Conservation (phyloP, 352 stramenopile species). For the Globisporangium recalcitrans region DNA sequence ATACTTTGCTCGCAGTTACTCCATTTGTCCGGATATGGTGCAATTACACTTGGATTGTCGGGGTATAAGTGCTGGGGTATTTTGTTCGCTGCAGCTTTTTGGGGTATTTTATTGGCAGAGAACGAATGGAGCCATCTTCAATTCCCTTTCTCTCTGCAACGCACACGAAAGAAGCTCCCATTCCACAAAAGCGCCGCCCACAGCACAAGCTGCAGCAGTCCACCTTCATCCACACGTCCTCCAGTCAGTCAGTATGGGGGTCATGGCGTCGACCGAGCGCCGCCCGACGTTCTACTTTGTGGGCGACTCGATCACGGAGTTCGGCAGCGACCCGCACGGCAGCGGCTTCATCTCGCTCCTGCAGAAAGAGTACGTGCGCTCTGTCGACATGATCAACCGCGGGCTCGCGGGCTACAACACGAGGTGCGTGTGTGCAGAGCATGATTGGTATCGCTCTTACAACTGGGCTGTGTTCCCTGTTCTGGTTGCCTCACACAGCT, state of each 20-base stretch:
- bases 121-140: neutral
- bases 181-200: neutral
- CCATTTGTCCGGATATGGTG: too few species aligned
- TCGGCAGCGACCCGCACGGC: slow-evolving; percentile 27
- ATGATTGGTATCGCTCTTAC: neutral
- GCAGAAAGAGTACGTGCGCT: slow-evolving; percentile 43
- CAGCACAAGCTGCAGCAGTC: neutral
- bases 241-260: slow-evolving; percentile 5
- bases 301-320: slow-evolving; percentile 69
- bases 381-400: slow-evolving; percentile 50
- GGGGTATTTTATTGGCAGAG: neutral
- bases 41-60: too few species aligned
- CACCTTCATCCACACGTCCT: neutral
- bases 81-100: neutral
- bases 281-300: slow-evolving; percentile 39
- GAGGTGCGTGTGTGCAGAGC: slow-evolving; percentile 11
- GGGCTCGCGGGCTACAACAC: slow-evolving; percentile 56
- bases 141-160: neutral
- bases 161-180: neutral
- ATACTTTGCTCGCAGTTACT: too few species aligned
- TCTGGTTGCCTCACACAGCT: neutral
- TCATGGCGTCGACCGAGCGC: slow-evolving; percentile 4
- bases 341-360: slow-evolving; percentile 46
- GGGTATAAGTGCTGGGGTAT: neutral
- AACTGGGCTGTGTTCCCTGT: neutral